Percentiles rank a stretch among this genome's conserved stretches.
Evolutionary conservation across 208 protist species (phyloP).

Genomic region (Leishmania turanica): DNA sequence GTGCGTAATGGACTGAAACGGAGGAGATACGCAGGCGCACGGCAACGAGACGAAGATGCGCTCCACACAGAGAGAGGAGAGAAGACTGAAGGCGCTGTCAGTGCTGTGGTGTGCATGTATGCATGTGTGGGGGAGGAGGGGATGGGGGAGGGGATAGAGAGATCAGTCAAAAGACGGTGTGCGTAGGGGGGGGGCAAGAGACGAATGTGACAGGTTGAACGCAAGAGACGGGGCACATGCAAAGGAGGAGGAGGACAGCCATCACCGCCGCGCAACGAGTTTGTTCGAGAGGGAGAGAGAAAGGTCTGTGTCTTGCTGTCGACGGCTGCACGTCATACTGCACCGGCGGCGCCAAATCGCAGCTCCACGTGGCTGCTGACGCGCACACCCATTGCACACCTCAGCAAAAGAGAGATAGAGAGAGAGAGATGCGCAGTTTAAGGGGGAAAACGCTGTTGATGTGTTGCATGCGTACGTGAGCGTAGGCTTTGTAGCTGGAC

Average conservation of each 20-base stretch:
- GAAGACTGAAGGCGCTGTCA: not conserved
- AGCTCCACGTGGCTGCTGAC: not conserved
- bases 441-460: not conserved
- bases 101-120: not conserved
- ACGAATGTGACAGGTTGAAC: slow-evolving; percentile 6
- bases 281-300: not conserved
- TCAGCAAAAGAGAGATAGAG: not conserved
- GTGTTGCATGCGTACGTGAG: not conserved
- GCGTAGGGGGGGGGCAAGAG: not conserved
- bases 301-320: not conserved
- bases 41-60: not conserved
- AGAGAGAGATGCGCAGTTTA: not conserved
- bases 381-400: not conserved
- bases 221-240: not conserved
- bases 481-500: not conserved
- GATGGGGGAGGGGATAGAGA: not conserved
- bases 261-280: not conserved
- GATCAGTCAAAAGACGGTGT: too few species aligned
- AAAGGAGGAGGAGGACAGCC: not conserved
- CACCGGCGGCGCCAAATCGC: not conserved
- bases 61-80: not conserved
- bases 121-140: not conserved
- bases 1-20: not conserved
- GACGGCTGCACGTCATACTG: too few species aligned
- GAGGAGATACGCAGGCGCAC: not conserved